phyloP scores from a whole-genome alignment of 2,329 filamentous ascomycete genomes.

The Colletotrichum simmondsii region DNA sequence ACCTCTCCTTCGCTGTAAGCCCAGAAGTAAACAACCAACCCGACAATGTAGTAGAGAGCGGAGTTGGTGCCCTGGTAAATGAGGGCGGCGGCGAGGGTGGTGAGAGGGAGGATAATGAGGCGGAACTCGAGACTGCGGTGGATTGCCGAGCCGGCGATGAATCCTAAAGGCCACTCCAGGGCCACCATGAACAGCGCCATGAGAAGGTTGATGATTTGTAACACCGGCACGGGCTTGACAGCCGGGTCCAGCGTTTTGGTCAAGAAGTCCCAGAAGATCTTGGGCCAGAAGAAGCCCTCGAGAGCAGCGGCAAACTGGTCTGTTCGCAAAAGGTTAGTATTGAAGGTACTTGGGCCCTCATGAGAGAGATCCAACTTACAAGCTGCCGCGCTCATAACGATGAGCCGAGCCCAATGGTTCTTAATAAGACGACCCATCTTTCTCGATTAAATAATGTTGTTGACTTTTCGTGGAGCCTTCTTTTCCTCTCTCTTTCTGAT shows the following conservation, averaged over 20 bases:
- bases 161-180: slow-evolving; percentile 90
- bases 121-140: slow-evolving; percentile 91
- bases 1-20: slow-evolving; percentile 98
- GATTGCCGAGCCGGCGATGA: slow-evolving; percentile 79
- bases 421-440: slow-evolving; percentile 98
- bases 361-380: slow-evolving; percentile 63
- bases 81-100: slow-evolving; percentile 77
- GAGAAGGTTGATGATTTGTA: slow-evolving; percentile 91
- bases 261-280: slow-evolving; percentile 97
- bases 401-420: slow-evolving; percentile 98
- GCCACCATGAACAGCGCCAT: slow-evolving; percentile 82
- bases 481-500: slow-evolving; percentile 31
- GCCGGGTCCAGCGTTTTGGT: slow-evolving; percentile 89
- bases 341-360: not conserved
- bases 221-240: slow-evolving; percentile 86
- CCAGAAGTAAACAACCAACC: slow-evolving; percentile 92
- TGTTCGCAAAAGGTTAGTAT: slow-evolving; percentile 53
- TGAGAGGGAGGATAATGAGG: slow-evolving; percentile 83
- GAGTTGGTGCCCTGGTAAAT: slow-evolving; percentile 94
- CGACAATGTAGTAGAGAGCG: slow-evolving; percentile 90
- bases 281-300: slow-evolving; percentile 96
- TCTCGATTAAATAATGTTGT: slow-evolving; percentile 33
- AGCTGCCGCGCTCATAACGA: slow-evolving; percentile 84
- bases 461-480: slow-evolving; percentile 23
- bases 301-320: slow-evolving; percentile 89